A percentile compares a stretch with the other conserved stretches of the same genome.
Evolutionary conservation across 2,329 filamentous ascomycete species (phyloP).

Genomic region (Cadophora luteo-olivacea): DNA sequence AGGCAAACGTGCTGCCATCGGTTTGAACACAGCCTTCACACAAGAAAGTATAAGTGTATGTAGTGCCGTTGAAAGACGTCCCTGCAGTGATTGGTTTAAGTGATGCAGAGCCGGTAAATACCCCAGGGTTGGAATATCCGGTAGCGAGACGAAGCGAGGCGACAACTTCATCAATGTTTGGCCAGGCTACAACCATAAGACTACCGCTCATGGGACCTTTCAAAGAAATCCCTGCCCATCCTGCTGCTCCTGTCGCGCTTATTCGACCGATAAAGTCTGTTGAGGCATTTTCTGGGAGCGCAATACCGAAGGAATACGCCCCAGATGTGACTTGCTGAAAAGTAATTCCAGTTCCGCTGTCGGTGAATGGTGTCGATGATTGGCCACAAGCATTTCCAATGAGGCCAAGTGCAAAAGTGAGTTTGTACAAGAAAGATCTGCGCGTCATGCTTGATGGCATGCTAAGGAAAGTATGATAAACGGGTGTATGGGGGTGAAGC

Average conservation of each 20-base stretch:
- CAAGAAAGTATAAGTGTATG: constrained; percentile 18
- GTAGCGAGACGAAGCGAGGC: constrained; percentile 45
- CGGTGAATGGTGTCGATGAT: neutral
- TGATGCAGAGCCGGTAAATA: neutral
- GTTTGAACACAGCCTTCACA: constrained; percentile 16
- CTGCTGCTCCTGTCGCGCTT: constrained; percentile 33
- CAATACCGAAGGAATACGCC: constrained; percentile 14
- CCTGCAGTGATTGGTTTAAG: constrained; percentile 6
- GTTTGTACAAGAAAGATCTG: neutral
- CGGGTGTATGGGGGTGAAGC: neutral
- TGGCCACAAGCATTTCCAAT: neutral
- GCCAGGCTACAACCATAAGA: constrained; percentile 57
- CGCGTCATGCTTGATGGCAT: neutral
- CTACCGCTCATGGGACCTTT: constrained; percentile 54
- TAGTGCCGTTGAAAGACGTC: constrained; percentile 11
- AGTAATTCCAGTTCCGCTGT: constrained; percentile 15
- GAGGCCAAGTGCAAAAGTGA: neutral
- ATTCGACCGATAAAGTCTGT: constrained; percentile 20
- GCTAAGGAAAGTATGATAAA: neutral
- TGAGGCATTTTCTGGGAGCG: constrained; percentile 11
- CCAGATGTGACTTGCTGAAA: constrained; percentile 15
- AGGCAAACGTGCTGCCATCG: constrained; percentile 12
- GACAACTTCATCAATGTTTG: constrained; percentile 52
- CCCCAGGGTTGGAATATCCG: constrained; percentile 13
- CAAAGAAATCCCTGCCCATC: constrained; percentile 57